A percentile compares a stretch with the other conserved stretches of the same genome.
Conservation (phyloP, 139 green algal genomes). For the Zygnema cylindricum region DNA sequence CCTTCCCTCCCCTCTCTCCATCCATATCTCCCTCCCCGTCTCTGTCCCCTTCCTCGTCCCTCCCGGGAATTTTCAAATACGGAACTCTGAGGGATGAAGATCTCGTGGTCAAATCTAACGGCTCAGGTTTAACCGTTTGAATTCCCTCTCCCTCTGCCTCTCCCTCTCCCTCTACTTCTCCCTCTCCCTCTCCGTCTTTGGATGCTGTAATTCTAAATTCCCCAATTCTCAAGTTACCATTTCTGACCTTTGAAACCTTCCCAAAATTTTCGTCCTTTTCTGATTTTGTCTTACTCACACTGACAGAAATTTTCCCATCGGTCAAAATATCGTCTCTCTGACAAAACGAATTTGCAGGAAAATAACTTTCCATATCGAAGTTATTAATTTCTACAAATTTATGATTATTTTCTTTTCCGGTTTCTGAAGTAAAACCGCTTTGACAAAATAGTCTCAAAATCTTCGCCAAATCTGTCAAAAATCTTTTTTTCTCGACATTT, state of each 20-base stretch:
- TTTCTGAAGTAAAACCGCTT: not conserved
- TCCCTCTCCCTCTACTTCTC: not conserved
- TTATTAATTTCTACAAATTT: too few relatives aligned
- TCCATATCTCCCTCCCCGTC: not conserved
- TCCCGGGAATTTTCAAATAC: too few relatives aligned
- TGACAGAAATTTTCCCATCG: too few relatives aligned
- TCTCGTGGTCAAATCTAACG: too few relatives aligned
- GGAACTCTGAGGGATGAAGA: too few relatives aligned
- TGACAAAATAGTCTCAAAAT: not conserved
- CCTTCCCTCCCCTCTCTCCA: not conserved
- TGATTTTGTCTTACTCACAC: too few relatives aligned
- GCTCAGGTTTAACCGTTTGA: not conserved
- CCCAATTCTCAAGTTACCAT: not conserved
- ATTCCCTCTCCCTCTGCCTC: conserved; percentile 20
- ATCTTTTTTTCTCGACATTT: not conserved
- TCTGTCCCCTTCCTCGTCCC: not conserved
- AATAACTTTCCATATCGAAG: too few relatives aligned
- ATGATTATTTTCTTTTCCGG: too few relatives aligned
- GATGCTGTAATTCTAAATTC: not conserved
- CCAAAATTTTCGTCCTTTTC: not conserved
- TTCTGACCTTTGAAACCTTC: not conserved
- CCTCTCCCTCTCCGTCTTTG: not conserved
- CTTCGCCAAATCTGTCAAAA: not conserved
- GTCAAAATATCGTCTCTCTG: too few relatives aligned
- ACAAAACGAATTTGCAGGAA: too few relatives aligned